These are phyloP conservation scores for Forsythia viridissima DNA, from an alignment of 257 asterid species.

Conservation along the genomic window DNA sequence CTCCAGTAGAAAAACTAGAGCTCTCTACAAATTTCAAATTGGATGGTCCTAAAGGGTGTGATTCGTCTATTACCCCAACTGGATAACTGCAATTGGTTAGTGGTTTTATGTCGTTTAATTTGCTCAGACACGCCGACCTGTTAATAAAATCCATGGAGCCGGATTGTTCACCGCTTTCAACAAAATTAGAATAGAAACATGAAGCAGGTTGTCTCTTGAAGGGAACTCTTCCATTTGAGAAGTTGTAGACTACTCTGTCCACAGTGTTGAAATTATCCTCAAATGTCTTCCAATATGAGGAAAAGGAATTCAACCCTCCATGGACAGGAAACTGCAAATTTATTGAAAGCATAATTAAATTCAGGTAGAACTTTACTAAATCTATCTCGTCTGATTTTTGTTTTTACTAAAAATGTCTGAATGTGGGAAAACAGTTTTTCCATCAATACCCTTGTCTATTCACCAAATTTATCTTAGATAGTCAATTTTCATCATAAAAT, in stretches of 20 bases:
- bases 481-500: not conserved
- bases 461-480: not conserved
- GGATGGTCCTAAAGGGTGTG: slow-evolving; percentile 28
- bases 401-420: not conserved
- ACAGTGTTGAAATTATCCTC: slow-evolving; percentile 42
- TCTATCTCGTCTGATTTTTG: not conserved
- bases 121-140: slow-evolving; percentile 23
- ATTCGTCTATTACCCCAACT: slow-evolving; percentile 24
- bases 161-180: slow-evolving; percentile 29
- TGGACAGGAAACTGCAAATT: slow-evolving; percentile 53
- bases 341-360: not conserved
- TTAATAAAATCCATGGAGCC: slow-evolving; percentile 22
- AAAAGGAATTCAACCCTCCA: slow-evolving; percentile 44
- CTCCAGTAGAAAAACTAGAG: slow-evolving; percentile 34
- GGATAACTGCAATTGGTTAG: slow-evolving; percentile 24
- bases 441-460: not conserved
- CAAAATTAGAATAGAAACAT: slow-evolving; percentile 40
- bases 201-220: slow-evolving; percentile 36
- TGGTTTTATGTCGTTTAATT: slow-evolving; percentile 18
- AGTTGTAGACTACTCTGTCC: slow-evolving; percentile 35
- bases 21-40: slow-evolving; percentile 43
- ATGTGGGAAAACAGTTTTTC: not conserved
- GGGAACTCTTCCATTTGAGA: slow-evolving; percentile 37
- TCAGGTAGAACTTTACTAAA: not conserved
- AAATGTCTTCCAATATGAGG: slow-evolving; percentile 41